Base-by-base conservation (phyloP, 2,329 filamentous ascomycete genomes). In the Elsinoe arachidis region DNA sequence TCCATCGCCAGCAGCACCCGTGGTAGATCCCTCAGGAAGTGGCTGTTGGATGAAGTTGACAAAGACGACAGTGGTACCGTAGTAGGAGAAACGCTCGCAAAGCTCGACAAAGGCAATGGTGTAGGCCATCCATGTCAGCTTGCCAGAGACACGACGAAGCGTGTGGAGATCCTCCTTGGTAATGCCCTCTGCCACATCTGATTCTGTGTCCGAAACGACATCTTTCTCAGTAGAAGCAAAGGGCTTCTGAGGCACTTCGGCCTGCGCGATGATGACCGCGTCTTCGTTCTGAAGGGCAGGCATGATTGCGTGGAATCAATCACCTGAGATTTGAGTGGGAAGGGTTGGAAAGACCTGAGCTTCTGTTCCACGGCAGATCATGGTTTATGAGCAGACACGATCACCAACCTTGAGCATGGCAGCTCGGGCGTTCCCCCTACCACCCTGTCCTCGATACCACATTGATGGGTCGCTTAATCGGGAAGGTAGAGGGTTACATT, bases 81-180 rank as follows among this genome's bases (percentile, higher is more conserved):
- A 68, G 61, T 67, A 78, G n/a, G 72, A 72, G 66, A 77, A 77
- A 10, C 75, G 66, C 38, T 55, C 76, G 65, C 74, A 76, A 2
- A 78, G 65, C 64, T 78, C 76, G 52, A 78, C 74, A 23, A 77
- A 63, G n/a, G 75, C 75, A 54, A 78, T 72, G 15, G 78, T 62
- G 62, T 75, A 78, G 23, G 75, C 74, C 19, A 71, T 69, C 63
- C 71, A 73, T 44, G 76, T 76, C 3, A 78, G 66, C 44, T 70
- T 69, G 63, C 78, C 76, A 46, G 74, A 72, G n/a, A 78, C 70
- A 58, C 73, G 72, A 55, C 74, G 67, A 23, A 78, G 67, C 1
- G 71, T 74, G 39, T 63, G 65, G 60, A 69, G 69, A 61, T 78
- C 75, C 33, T 73, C 69, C 3, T 71, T 70, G 17, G 70, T 74